These are phyloP conservation scores for Colletotrichum sansevieriae DNA, from an alignment of 2,329 filamentous ascomycete genomes.

Conservation along the genomic window DNA sequence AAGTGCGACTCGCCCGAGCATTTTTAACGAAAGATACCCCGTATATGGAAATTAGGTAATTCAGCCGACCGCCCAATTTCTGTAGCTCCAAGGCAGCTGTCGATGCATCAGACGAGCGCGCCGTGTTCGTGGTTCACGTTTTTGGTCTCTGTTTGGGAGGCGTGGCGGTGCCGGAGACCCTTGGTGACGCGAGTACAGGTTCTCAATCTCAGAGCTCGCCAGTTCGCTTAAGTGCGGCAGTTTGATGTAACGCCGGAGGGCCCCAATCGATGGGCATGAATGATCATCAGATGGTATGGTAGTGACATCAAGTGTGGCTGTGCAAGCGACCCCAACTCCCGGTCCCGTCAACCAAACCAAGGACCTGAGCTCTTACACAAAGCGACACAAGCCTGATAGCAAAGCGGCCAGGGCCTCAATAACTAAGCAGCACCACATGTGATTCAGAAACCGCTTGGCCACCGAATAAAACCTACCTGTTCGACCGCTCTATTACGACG, in stretches of 20 bases:
- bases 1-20: conserved; percentile 1
- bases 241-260: conserved; percentile 33
- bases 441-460: conserved; percentile 37
- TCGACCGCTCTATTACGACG: conserved; percentile 16
- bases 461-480: conserved; percentile 33
- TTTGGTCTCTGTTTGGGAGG: neutral
- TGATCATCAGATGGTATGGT: conserved; percentile 28
- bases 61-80: conserved; percentile 11
- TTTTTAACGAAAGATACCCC: conserved; percentile 36
- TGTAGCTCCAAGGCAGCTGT: conserved; percentile 13
- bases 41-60: conserved; percentile 12
- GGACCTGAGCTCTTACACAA: conserved; percentile 20
- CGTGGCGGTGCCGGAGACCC: conserved; percentile 34
- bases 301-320: conserved; percentile 44
- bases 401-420: conserved; percentile 13
- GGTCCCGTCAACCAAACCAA: conserved; percentile 15
- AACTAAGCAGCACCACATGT: conserved; percentile 32
- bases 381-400: conserved; percentile 18
- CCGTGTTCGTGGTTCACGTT: neutral
- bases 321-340: conserved; percentile 36
- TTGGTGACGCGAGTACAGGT: conserved; percentile 3
- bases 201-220: neutral
- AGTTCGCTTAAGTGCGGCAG: conserved; percentile 33
- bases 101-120: conserved; percentile 16
- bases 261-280: conserved; percentile 32